These are phyloP conservation scores for Zygoascus tannicola DNA, from an alignment of 805 yeast genomes.

Conservation along the genomic window DNA sequence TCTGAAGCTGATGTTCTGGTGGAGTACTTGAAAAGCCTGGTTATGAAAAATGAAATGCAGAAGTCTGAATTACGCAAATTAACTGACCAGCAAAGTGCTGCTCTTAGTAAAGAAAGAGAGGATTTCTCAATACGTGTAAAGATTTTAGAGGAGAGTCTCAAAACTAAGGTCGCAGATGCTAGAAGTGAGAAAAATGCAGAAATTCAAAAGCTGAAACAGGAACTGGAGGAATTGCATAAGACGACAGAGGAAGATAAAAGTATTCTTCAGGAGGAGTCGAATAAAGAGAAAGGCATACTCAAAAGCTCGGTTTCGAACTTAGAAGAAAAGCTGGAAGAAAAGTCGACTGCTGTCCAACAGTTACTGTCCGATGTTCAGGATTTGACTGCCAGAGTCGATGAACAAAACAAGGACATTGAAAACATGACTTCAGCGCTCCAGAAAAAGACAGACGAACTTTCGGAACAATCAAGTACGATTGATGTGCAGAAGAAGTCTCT, in stretches of 20 bases:
- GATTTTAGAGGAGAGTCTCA: not conserved
- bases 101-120: slow-evolving; percentile 5
- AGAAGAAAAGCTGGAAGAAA: slow-evolving; percentile 4
- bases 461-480: too few relatives aligned
- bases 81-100: slow-evolving; percentile 16
- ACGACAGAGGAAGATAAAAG: too few relatives aligned
- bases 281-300: too few relatives aligned
- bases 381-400: too few relatives aligned
- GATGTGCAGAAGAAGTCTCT: not conserved
- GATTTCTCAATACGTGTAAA: not conserved
- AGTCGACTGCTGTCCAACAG: too few relatives aligned
- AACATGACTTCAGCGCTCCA: not conserved
- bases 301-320: too few relatives aligned
- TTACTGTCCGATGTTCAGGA: too few relatives aligned
- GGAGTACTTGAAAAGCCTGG: slow-evolving; percentile 58
- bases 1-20: slow-evolving; percentile 62
- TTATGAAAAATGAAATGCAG: slow-evolving; percentile 50
- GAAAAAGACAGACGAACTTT: not conserved
- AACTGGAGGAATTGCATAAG: not conserved
- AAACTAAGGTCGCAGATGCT: not conserved
- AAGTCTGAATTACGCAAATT: slow-evolving; percentile 55
- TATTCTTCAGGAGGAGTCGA: too few relatives aligned
- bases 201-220: not conserved
- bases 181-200: not conserved
- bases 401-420: not conserved